Evolutionary conservation across 257 asterid species (phyloP).

Genomic region (Jaltomata sinuosa): DNA sequence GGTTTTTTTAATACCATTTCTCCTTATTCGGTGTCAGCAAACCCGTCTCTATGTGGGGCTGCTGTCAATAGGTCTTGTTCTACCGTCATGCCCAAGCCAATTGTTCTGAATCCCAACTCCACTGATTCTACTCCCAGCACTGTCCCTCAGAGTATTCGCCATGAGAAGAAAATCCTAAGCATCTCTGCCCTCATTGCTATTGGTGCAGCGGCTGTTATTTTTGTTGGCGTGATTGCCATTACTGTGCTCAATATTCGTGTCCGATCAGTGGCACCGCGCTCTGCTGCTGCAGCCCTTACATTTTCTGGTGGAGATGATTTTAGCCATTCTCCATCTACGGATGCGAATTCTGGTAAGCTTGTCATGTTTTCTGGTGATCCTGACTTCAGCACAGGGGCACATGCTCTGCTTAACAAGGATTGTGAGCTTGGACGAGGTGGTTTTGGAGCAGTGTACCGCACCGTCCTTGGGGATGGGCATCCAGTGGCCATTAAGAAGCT

Average conservation of each 20-base stretch:
- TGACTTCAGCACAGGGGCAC: slow-evolving; percentile 69
- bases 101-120: slow-evolving; percentile 82
- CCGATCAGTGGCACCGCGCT: slow-evolving; percentile 42
- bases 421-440: slow-evolving; percentile 94
- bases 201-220: slow-evolving; percentile 80
- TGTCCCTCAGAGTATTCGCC: slow-evolving; percentile 34
- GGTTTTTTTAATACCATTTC: slow-evolving; percentile 70
- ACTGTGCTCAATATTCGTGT: slow-evolving; percentile 77
- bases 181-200: slow-evolving; percentile 83
- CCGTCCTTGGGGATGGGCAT: slow-evolving; percentile 64
- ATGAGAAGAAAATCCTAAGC: slow-evolving; percentile 70
- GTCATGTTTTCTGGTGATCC: slow-evolving; percentile 88
- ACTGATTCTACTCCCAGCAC: slow-evolving; percentile 45
- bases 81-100: slow-evolving; percentile 74
- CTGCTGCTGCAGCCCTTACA: slow-evolving; percentile 54
- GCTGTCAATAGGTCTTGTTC: slow-evolving; percentile 54
- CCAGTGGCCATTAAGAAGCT: slow-evolving; percentile 85
- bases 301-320: slow-evolving; percentile 68
- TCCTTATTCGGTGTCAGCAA: slow-evolving; percentile 55
- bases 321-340: slow-evolving; percentile 52
- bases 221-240: slow-evolving; percentile 73
- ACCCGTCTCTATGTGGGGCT: slow-evolving; percentile 79
- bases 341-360: slow-evolving; percentile 73
- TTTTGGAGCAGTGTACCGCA: slow-evolving; percentile 75
- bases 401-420: slow-evolving; percentile 75